Evolutionary conservation across 257 asterid genomes (phyloP), one percentile per base, ranked within the genome.

Genomic region (Nicotiana attenuata): DNA sequence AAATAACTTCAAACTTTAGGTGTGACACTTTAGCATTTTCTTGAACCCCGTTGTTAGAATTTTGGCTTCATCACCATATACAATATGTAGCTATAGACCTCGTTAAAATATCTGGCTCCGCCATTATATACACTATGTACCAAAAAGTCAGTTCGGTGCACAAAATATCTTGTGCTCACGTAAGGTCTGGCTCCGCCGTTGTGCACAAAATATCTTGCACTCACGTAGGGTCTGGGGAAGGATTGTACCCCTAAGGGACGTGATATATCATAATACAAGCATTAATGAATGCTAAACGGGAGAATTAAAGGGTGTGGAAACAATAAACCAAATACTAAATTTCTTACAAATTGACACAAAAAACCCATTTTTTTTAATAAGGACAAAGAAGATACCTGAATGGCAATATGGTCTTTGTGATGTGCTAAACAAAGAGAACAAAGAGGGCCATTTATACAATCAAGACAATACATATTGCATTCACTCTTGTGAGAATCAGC

Each of bases 391-490:
- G 22, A 57, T 29, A 93, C 98, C 97, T 94, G 98, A 47, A 92
- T 91, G 10, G 89, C 84, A 77, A 92, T 90, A 53, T 94, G 98
- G 81, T 89, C 92, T 78, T 89, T 92, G 91, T 94, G 98, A 59
- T 20, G 65, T 55, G 82, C 61, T 88, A 94, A 91, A 87, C 98
- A 94, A 31, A 94, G 90, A 16, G 97, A 94, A 67, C 98, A 94
- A 33, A 92, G 90, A 28, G 98, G 88, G 7, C 94, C 96, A 83
- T 89, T 84, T 82, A 75, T 57, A 85, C 98, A 94, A 81, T 94
- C 97, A 91, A 94, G 89, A 50, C 98, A 94, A 76, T 88, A 94
- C 98, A 94, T 94, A 80, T 94, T 94, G 89, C 98, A 94, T 91
- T 94, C 98, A 82, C 95, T 91, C 88, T 91, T 92, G 89, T 94